A percentile compares a stretch with the other conserved stretches of the same genome.
Evolutionary conservation across 345 rosid genomes (phyloP).

Genomic region (Erodium maritimum): DNA sequence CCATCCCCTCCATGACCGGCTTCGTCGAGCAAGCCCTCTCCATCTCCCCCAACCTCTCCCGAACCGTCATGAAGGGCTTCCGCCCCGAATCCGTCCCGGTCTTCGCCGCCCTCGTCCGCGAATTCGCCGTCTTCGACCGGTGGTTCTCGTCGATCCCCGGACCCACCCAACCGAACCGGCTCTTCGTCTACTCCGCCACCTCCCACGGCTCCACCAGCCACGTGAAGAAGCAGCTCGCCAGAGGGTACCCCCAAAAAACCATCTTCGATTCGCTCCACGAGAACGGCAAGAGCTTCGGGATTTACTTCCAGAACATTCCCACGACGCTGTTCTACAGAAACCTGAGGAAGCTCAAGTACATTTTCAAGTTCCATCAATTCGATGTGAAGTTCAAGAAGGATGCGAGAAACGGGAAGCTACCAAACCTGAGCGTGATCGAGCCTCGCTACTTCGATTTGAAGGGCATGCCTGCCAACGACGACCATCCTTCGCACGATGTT

Average conservation of each 20-base stretch:
- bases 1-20: conserved; percentile 74
- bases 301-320: conserved; percentile 71
- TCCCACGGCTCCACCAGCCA: conserved; percentile 94
- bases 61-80: conserved; percentile 78
- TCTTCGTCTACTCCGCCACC: conserved; percentile 78
- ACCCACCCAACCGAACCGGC: conserved; percentile 86
- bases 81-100: conserved; percentile 61
- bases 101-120: conserved; percentile 45
- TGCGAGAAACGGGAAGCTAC: conserved; percentile 62
- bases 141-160: conserved; percentile 96
- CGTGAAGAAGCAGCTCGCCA: conserved; percentile 57
- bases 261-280: conserved; percentile 77
- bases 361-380: conserved; percentile 55
- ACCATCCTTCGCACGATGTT: conserved; percentile 90
- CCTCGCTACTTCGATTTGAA: conserved; percentile 78
- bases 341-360: conserved; percentile 68
- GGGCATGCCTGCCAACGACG: conserved; percentile 66
- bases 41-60: conserved; percentile 54
- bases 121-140: conserved; percentile 74
- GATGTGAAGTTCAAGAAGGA: conserved; percentile 54
- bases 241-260: conserved; percentile 75
- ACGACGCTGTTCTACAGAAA: conserved; percentile 76
- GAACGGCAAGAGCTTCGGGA: conserved; percentile 51
- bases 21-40: conserved; percentile 79
- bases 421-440: conserved; percentile 67